These are phyloP conservation scores for Ilyonectria destructans DNA, from an alignment of 2,329 filamentous ascomycete species.

Conservation along the genomic window DNA sequence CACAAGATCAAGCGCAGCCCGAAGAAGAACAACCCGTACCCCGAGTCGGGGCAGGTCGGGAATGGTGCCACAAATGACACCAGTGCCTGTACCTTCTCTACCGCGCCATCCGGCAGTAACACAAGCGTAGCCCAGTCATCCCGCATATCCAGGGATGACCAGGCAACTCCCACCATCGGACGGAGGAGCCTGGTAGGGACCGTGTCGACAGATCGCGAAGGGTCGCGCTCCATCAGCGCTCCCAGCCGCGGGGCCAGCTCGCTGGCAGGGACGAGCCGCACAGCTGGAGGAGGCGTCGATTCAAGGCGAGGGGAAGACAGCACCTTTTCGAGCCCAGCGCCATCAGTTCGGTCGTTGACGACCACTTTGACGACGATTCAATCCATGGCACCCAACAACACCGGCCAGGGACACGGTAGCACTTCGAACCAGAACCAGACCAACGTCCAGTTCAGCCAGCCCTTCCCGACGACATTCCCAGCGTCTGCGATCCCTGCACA, in stretches of 20 bases:
- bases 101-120: slow-evolving; percentile 68
- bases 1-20: slow-evolving; percentile 69
- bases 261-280: slow-evolving; percentile 81
- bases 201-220: slow-evolving; percentile 86
- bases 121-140: slow-evolving; percentile 74
- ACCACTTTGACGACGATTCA: slow-evolving; percentile 91
- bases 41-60: slow-evolving; percentile 78
- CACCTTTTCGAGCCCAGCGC: slow-evolving; percentile 87
- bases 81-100: slow-evolving; percentile 71
- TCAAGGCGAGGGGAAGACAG: slow-evolving; percentile 80
- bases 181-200: slow-evolving; percentile 85
- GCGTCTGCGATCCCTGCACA: slow-evolving; percentile 83
- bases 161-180: slow-evolving; percentile 72
- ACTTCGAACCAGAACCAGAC: slow-evolving; percentile 54
- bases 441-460: slow-evolving; percentile 75
- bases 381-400: slow-evolving; percentile 75
- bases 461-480: slow-evolving; percentile 75
- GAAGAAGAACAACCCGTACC: slow-evolving; percentile 93
- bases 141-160: slow-evolving; percentile 73
- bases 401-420: slow-evolving; percentile 53
- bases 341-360: slow-evolving; percentile 84
- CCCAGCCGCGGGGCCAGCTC: slow-evolving; percentile 81
- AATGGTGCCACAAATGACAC: slow-evolving; percentile 55
- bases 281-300: slow-evolving; percentile 77
- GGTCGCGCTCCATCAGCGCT: slow-evolving; percentile 80